Conservation (phyloP, 1,284 basidiomycete genomes). For the Ceraceosorus guamensis region DNA sequence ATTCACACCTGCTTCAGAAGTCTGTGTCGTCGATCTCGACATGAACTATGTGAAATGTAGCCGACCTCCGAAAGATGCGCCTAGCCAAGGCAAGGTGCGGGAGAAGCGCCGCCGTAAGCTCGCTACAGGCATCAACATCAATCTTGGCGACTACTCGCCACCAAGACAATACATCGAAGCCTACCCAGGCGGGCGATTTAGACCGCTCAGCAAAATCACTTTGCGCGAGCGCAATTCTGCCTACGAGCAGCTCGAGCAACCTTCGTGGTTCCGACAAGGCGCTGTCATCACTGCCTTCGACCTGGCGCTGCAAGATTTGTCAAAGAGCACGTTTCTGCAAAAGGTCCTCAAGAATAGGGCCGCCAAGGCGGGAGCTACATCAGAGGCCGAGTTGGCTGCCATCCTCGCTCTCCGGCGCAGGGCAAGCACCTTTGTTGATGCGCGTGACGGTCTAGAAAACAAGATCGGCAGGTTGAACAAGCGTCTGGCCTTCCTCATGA, state of each 20-base stretch:
- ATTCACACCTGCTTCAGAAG: conserved; percentile 62
- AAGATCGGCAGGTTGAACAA: conserved; percentile 57
- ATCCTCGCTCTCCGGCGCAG: conserved; percentile 55
- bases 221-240: conserved; percentile 73
- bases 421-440: conserved; percentile 83
- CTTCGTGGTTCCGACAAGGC: conserved; percentile 85
- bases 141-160: conserved; percentile 27
- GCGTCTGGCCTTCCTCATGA: conserved; percentile 83
- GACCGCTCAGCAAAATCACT: conserved; percentile 59
- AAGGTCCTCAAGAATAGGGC: conserved; percentile 27
- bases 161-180: conserved; percentile 80
- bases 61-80: conserved; percentile 68
- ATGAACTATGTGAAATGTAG: conserved; percentile 80
- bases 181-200: conserved; percentile 69
- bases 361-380: conserved; percentile 17
- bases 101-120: conserved; percentile 75
- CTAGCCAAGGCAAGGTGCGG: conserved; percentile 71
- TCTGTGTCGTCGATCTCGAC: conserved; percentile 85
- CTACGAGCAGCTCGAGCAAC: conserved; percentile 72
- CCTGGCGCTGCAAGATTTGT: conserved; percentile 54
- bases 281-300: conserved; percentile 83
- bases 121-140: conserved; percentile 27
- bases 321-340: conserved; percentile 29
- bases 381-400: conserved; percentile 33
- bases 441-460: conserved; percentile 61